Evolutionary conservation across 208 protist genomes (phyloP).

Genomic region (Leishmania mexicana): DNA sequence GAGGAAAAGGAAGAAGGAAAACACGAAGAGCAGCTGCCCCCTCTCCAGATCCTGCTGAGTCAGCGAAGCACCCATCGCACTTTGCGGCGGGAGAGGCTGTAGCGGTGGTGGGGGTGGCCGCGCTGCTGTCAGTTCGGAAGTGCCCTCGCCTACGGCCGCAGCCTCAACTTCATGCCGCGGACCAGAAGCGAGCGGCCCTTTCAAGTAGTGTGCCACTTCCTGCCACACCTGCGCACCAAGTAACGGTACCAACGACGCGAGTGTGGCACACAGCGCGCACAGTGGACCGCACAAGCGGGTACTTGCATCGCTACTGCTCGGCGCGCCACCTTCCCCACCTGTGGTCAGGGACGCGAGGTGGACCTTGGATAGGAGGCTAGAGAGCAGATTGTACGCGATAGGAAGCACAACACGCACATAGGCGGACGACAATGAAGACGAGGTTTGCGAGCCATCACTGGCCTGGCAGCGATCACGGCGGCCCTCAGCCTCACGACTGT

Average conservation of each 20-base stretch:
- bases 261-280: constrained; percentile 43
- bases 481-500: constrained; percentile 19
- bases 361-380: constrained; percentile 19
- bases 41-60: constrained; percentile 8
- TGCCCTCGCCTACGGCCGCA: not conserved
- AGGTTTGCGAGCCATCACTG: not conserved
- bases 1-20: constrained; percentile 26
- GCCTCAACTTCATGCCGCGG: not conserved
- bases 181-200: constrained; percentile 10
- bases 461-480: constrained; percentile 4
- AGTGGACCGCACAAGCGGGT: constrained; percentile 28
- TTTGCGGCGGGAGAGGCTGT: not conserved
- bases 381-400: constrained; percentile 36
- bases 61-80: constrained; percentile 4
- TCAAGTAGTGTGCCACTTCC: constrained; percentile 25
- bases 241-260: constrained; percentile 46
- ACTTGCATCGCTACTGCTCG: constrained; percentile 6
- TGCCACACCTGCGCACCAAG: constrained; percentile 44
- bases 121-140: not conserved
- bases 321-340: not conserved
- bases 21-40: constrained; percentile 26
- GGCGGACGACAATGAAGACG: constrained; percentile 20
- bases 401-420: constrained; percentile 54
- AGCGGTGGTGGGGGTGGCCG: not conserved
- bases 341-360: not conserved